A percentile compares a stretch with the other conserved stretches of the same genome.
Conservation (phyloP, 306 rosid genomes). For the Dryas octopetala region DNA sequence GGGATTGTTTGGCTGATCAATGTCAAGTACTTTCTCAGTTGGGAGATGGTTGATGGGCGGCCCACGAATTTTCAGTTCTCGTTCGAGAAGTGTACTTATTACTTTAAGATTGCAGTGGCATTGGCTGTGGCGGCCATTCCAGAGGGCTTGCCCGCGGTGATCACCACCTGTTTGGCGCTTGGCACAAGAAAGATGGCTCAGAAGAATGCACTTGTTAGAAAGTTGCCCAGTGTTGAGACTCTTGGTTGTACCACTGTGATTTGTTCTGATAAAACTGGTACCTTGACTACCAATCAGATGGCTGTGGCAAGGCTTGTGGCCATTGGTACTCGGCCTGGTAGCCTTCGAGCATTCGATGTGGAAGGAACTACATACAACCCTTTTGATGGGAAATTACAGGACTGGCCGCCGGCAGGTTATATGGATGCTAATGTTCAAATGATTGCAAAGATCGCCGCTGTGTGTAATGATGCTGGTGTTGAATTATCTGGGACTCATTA, state of each 20-base stretch:
- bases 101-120: constrained; percentile 41
- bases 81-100: constrained; percentile 36
- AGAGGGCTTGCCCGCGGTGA: constrained; percentile 34
- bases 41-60: constrained; percentile 38
- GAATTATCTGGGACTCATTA: constrained; percentile 46
- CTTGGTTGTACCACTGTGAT: constrained; percentile 39
- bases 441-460: constrained; percentile 61
- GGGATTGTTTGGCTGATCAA: constrained; percentile 38
- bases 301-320: constrained; percentile 67
- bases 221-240: constrained; percentile 51
- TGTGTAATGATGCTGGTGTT: constrained; percentile 75
- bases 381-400: constrained; percentile 56
- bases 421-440: constrained; percentile 68
- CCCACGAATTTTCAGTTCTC: constrained; percentile 34
- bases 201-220: constrained; percentile 57
- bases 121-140: constrained; percentile 42
- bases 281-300: constrained; percentile 67
- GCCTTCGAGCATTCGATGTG: constrained; percentile 54
- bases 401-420: constrained; percentile 44
- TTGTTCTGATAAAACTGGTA: constrained; percentile 39
- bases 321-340: constrained; percentile 44
- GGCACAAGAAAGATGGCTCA: constrained; percentile 40
- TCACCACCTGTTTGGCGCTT: constrained; percentile 35
- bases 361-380: constrained; percentile 73
- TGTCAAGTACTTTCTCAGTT: constrained; percentile 33